phyloP scores from a whole-genome alignment of 345 rosid species.

The Conringia planisiliqua region DNA sequence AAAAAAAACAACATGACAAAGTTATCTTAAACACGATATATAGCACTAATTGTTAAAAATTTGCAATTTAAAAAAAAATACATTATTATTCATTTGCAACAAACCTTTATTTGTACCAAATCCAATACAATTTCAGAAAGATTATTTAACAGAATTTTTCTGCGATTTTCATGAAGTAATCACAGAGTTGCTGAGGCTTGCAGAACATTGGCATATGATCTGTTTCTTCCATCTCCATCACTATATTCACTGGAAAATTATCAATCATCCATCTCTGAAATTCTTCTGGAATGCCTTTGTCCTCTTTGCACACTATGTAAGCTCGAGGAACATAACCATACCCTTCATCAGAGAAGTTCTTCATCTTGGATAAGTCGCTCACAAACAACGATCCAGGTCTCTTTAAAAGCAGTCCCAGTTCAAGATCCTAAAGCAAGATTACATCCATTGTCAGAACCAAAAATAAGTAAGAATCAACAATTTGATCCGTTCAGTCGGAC shows the following conservation, averaged over 20 bases:
- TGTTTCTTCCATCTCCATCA: constrained; percentile 32
- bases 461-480: no score
- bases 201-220: constrained; percentile 53
- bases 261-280: constrained; percentile 42
- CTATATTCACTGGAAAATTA: constrained; percentile 31
- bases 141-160: not conserved
- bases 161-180: constrained; percentile 14
- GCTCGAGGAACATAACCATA: constrained; percentile 36
- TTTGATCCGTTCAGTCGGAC: no score
- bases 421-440: constrained; percentile 35
- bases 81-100: not conserved
- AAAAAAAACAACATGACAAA: no score
- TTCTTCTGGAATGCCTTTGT: constrained; percentile 23
- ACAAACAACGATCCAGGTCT: constrained; percentile 44
- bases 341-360: constrained; percentile 32
- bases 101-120: not conserved
- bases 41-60: no score
- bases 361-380: constrained; percentile 21
- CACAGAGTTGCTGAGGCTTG: constrained; percentile 34
- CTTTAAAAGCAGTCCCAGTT: constrained; percentile 33
- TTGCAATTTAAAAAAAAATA: not conserved
- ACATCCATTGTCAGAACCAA: not conserved
- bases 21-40: no score
- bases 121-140: not conserved
- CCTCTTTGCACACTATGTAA: constrained; percentile 38